Conservation (phyloP, 2,329 filamentous ascomycete genomes). For the Colletotrichum sp. region DNA sequence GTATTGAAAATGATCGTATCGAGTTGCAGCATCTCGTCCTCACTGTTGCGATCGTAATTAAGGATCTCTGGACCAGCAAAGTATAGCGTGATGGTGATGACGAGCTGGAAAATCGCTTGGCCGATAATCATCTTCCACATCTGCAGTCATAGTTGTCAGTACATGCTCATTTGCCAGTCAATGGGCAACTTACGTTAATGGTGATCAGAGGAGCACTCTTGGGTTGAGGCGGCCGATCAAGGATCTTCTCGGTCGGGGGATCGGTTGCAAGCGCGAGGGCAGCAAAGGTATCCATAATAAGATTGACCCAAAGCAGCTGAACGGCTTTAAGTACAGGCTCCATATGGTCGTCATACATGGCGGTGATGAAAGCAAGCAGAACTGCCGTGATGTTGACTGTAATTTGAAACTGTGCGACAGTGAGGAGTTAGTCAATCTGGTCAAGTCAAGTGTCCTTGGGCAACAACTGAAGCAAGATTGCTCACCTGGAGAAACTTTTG, state of each 20-base stretch:
- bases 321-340: constrained; percentile 68
- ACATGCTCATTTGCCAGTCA: neutral
- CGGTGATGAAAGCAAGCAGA: constrained; percentile 66
- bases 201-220: constrained; percentile 78
- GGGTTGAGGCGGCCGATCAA: constrained; percentile 55
- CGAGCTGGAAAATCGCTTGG: constrained; percentile 64
- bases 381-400: constrained; percentile 75
- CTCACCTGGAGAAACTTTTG: constrained; percentile 68
- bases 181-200: constrained; percentile 44
- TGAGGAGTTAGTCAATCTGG: constrained; percentile 3
- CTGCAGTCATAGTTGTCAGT: neutral
- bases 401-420: constrained; percentile 58
- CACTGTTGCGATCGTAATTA: constrained; percentile 45
- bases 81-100: constrained; percentile 61
- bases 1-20: constrained; percentile 71
- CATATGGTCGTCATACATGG: constrained; percentile 59
- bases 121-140: constrained; percentile 73
- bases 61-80: constrained; percentile 64
- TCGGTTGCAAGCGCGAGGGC: constrained; percentile 69
- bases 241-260: constrained; percentile 59
- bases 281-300: constrained; percentile 74
- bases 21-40: constrained; percentile 46
- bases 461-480: constrained; percentile 25
- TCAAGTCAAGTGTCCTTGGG: constrained; percentile 32
- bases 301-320: constrained; percentile 71